Evolutionary conservation across 139 green algal species (phyloP).

Genomic region (Micractinium conductrix): DNA sequence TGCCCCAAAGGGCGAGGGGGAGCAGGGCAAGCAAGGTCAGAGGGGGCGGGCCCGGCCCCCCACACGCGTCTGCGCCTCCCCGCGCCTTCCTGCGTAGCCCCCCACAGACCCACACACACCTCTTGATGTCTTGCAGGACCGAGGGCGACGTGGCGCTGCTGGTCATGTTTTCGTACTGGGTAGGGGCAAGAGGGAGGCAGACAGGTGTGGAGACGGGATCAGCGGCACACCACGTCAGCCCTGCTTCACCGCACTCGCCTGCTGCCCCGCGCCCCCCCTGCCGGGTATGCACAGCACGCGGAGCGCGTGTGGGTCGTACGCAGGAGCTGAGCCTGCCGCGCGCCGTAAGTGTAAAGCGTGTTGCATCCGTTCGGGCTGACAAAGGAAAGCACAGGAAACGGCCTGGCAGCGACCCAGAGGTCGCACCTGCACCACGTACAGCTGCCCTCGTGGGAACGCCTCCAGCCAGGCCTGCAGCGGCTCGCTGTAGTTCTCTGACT

Average conservation of each 20-base stretch:
- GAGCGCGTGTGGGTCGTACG: neutral
- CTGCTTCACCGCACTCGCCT: too few relatives aligned
- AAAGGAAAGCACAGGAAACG: too few relatives aligned
- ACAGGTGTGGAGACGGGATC: too few relatives aligned
- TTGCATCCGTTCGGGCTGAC: too few relatives aligned
- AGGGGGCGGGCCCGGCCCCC: too few relatives aligned
- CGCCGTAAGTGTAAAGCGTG: too few relatives aligned
- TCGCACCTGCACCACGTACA: conserved; percentile 14
- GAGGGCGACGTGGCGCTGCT: neutral
- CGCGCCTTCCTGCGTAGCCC: neutral
- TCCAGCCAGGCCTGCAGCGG: conserved; percentile 33
- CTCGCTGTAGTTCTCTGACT: conserved; percentile 3
- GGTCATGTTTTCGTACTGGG: conserved; percentile 32
- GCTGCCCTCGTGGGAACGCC: conserved; percentile 18
- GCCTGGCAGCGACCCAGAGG: too few relatives aligned
- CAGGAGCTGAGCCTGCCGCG: neutral
- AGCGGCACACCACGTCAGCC: too few relatives aligned
- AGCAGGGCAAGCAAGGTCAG: too few relatives aligned
- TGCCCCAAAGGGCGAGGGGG: too few relatives aligned
- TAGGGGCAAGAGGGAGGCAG: neutral
- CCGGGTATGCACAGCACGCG: neutral
- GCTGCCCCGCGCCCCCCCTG: too few relatives aligned
- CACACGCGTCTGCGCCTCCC: too few relatives aligned
- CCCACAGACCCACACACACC: neutral
- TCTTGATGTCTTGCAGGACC: conserved; percentile 30